phyloP scores from a whole-genome alignment of 2,329 filamentous ascomycete species.

The Ophiocordyceps sinensis region DNA sequence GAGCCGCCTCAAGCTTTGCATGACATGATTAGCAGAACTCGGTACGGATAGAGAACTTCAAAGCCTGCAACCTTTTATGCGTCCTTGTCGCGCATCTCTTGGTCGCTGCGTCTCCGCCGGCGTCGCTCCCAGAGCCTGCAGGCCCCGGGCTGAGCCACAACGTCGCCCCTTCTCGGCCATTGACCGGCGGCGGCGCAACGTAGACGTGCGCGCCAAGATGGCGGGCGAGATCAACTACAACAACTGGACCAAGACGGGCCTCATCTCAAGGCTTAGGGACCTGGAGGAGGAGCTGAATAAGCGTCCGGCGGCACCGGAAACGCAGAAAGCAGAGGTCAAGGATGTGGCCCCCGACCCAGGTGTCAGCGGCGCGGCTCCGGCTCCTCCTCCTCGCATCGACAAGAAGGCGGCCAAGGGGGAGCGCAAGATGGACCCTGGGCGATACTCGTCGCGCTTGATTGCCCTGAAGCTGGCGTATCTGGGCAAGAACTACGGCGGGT shows the following conservation, averaged over 20 bases:
- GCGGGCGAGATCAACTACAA: conserved; percentile 34
- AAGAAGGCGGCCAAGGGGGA: conserved; percentile 26
- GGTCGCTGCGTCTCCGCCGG: background rate
- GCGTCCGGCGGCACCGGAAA: conserved; percentile 13
- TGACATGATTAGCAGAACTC: background rate
- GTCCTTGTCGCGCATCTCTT: conserved; percentile 1
- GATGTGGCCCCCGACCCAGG: background rate
- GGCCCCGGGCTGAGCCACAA: background rate
- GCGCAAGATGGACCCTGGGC: conserved; percentile 57
- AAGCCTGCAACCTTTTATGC: conserved; percentile 10
- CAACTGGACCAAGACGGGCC: conserved; percentile 51
- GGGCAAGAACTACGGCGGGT: conserved; percentile 82
- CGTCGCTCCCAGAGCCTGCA: conserved; percentile 5
- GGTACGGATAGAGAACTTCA: background rate
- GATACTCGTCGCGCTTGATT: conserved; percentile 71
- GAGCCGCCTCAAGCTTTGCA: too few species aligned
- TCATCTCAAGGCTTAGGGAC: conserved; percentile 52
- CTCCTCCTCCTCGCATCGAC: background rate
- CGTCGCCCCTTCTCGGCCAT: conserved; percentile 5
- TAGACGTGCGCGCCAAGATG: conserved; percentile 10
- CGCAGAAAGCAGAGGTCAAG: background rate
- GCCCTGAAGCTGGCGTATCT: conserved; percentile 91
- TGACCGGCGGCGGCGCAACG: background rate
- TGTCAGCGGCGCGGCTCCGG: background rate
- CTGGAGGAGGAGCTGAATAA: conserved; percentile 51